Evolutionary conservation across 2,329 filamentous ascomycete species (phyloP).

Genomic region (Sporothrix protearum): DNA sequence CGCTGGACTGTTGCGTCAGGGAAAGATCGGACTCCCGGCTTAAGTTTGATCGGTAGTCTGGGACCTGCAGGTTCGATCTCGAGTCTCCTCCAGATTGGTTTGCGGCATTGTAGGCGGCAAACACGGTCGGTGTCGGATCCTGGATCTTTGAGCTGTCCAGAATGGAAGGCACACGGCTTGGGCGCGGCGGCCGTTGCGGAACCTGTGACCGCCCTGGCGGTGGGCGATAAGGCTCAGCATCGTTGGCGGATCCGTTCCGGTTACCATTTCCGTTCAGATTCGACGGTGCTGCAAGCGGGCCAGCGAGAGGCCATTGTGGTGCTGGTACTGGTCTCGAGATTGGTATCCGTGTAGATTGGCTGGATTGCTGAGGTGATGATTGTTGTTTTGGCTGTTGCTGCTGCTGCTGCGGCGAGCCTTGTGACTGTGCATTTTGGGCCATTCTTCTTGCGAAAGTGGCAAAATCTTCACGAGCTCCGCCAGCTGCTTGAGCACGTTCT

Average conservation of each 20-base stretch:
- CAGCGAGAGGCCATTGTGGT: conserved; percentile 53
- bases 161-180: conserved; percentile 58
- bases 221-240: conserved; percentile 47
- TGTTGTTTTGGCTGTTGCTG: conserved; percentile 29
- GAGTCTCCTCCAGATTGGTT: background rate
- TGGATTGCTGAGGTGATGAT: background rate
- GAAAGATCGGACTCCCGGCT: conserved; percentile 41
- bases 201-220: conserved; percentile 49
- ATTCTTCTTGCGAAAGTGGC: conserved; percentile 31
- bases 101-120: conserved; percentile 27
- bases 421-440: conserved; percentile 25
- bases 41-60: conserved; percentile 37
- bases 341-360: conserved; percentile 14
- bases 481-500: conserved; percentile 49
- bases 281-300: conserved; percentile 36
- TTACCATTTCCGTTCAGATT: conserved; percentile 31
- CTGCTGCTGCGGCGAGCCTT: conserved; percentile 12
- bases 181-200: conserved; percentile 58
- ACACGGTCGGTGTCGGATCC: conserved; percentile 54
- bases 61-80: background rate
- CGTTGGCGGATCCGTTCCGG: conserved; percentile 24
- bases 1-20: conserved; percentile 38
- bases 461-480: conserved; percentile 36
- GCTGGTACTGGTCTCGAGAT: conserved; percentile 54
- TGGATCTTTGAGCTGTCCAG: conserved; percentile 55